These are phyloP conservation scores for Eleusine coracana DNA, from an alignment of 176 grass and related monocot species.

Conservation along the genomic window DNA sequence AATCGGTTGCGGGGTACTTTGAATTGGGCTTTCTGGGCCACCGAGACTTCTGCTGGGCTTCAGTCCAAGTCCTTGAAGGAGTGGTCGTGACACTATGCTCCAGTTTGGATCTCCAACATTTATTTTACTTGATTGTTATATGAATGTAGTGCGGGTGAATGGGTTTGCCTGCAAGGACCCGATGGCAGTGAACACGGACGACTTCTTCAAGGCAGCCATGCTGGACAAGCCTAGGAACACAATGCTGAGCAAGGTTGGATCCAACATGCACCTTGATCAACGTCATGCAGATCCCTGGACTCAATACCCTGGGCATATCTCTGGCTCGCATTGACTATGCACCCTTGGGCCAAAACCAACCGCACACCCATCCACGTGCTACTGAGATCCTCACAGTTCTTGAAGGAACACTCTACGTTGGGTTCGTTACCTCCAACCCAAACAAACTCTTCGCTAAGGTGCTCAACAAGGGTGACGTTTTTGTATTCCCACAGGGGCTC, in stretches of 20 bases:
- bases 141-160: not conserved
- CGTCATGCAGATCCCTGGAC: not conserved
- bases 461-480: constrained; percentile 50
- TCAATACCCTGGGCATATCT: constrained; percentile 11
- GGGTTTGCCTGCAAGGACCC: constrained; percentile 20
- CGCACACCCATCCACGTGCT: constrained; percentile 41
- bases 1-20: too few relatives aligned
- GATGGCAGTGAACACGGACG: not conserved
- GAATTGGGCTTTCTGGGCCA: too few relatives aligned
- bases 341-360: constrained; percentile 13
- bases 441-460: constrained; percentile 36
- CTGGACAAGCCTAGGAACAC: not conserved
- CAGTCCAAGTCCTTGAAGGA: too few relatives aligned
- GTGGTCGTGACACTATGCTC: too few relatives aligned
- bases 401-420: constrained; percentile 42
- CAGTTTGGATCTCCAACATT: fast-evolving
- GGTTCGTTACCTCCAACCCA: constrained; percentile 41
- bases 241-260: not conserved
- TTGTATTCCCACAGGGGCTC: constrained; percentile 39
- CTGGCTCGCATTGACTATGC: not conserved
- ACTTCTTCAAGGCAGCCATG: constrained; percentile 11
- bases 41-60: too few relatives aligned
- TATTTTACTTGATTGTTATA: not conserved
- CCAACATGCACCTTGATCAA: constrained; percentile 28
- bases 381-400: constrained; percentile 37